Evolutionary conservation across 768 basidiomycete genomes (phyloP), one percentile per base, ranked within the genome.

Genomic region (Auriscalpium microsporum): DNA sequence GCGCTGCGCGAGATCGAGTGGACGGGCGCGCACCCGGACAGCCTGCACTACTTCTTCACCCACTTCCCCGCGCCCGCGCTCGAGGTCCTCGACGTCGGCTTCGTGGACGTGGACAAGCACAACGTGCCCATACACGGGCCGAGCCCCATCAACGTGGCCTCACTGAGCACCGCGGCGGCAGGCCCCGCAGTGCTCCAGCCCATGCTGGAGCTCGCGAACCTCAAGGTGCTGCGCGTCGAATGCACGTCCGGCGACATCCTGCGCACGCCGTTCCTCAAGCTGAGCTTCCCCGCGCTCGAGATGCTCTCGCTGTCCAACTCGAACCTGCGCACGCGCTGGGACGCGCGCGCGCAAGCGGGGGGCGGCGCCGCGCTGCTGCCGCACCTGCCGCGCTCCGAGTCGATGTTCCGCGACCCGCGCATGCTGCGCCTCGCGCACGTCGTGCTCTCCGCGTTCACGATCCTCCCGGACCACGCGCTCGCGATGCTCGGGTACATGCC

Each of bases 361-460:
- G 28, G 28, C 28, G 21, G 21, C 16, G 13, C 33, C 13, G 19
- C 21, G 11, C 45, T 10, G 50, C 13, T 55, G 13, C 52, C 47
- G 3, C 51, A 44, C n/a, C 48, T 58, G 7, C 60, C 55, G 35
- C 52, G 54, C 21, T 35, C 50, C 8, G 59, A 60, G 11, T 56
- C 54, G 42, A 60, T 58, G 36, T 58, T 60, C 46, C 59, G 57
- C 37, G 59, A 58, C 48, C 54, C 59, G 11, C 59, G 59, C 21
- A 46, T 58, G 54, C 59, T 54, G n/a, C 50, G 37, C 40, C 50
- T 60, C 13, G 52, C 50, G 23, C 53, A 58, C 36, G 53, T 55
- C 44, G 40, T 49, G 11, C 59, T 58, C 45, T 52, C 57, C 17
- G 54, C 53, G 16, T 58, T 58, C 37, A 14, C 47, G 8, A 35